Conservation (phyloP, 148 eudicot species). For the Cornus kousa region DNA sequence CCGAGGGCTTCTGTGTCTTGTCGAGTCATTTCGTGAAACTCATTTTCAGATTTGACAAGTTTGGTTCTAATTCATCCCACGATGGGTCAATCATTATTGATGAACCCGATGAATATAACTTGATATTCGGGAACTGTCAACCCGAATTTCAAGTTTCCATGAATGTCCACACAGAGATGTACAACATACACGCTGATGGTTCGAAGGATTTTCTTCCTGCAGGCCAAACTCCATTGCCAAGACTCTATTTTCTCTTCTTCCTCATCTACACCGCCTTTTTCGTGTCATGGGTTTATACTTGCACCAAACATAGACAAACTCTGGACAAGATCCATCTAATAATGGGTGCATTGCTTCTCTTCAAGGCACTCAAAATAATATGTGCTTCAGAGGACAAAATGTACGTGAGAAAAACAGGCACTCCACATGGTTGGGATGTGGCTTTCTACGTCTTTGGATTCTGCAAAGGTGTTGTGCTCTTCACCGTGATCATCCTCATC, state of each 20-base stretch:
- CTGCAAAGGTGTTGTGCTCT: conserved; percentile 27
- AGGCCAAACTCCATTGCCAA: conserved; percentile 26
- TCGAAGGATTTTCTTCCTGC: conserved; percentile 30
- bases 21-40: conserved; percentile 22
- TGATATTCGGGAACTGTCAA: conserved; percentile 36
- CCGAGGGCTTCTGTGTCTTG: conserved; percentile 17
- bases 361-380: conserved; percentile 29
- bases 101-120: conserved; percentile 20
- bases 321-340: conserved; percentile 27
- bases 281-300: conserved; percentile 18
- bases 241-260: conserved; percentile 25
- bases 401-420: conserved; percentile 32
- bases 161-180: conserved; percentile 37
- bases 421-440: conserved; percentile 49
- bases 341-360: conserved; percentile 28
- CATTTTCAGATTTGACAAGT: conserved; percentile 13
- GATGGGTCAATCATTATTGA: conserved; percentile 12
- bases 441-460: conserved; percentile 31
- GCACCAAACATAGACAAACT: conserved; percentile 6
- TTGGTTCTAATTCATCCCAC: background rate
- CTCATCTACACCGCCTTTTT: conserved; percentile 15
- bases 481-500: conserved; percentile 35
- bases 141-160: conserved; percentile 31
- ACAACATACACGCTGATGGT: conserved; percentile 13
- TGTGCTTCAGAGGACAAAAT: conserved; percentile 40